A percentile compares a stretch with the other conserved stretches of the same genome.
Evolutionary conservation across 176 grass and related monocot species (phyloP).

Genomic region (Alloteropsis semialata): DNA sequence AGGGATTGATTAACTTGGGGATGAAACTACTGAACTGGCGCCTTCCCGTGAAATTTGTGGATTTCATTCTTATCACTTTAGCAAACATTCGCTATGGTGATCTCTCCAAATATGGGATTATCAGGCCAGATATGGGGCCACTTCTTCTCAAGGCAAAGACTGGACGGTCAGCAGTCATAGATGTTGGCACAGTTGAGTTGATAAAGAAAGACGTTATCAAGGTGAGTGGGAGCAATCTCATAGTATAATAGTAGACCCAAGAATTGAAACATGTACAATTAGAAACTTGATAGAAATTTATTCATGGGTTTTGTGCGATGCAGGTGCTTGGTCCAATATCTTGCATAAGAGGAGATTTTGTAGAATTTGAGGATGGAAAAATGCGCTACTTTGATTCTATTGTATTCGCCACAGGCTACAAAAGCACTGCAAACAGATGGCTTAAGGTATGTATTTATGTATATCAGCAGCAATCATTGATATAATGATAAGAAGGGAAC

Average conservation of each 20-base stretch:
- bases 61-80: conserved; percentile 38
- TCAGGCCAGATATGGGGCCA: conserved; percentile 51
- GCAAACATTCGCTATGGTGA: conserved; percentile 45
- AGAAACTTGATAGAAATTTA: background rate
- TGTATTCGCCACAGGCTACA: conserved; percentile 64
- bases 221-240: conserved; percentile 13
- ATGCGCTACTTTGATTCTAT: conserved; percentile 35
- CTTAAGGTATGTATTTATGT: conserved; percentile 44
- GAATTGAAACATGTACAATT: background rate
- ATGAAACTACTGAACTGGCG: conserved; percentile 47
- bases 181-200: conserved; percentile 53
- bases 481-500: too few relatives aligned
- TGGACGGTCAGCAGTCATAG: conserved; percentile 57
- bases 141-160: conserved; percentile 47
- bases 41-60: conserved; percentile 35
- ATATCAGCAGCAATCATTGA: background rate
- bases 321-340: conserved; percentile 45
- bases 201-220: conserved; percentile 52
- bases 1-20: conserved; percentile 44
- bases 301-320: background rate
- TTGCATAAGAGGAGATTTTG: conserved; percentile 21
- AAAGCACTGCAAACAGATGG: conserved; percentile 48
- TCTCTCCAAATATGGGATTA: conserved; percentile 55
- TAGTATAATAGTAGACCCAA: background rate
- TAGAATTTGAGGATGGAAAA: conserved; percentile 54